Conservation (phyloP, 2,329 filamentous ascomycete genomes). For the Dothidotthia symphoricarpi region DNA sequence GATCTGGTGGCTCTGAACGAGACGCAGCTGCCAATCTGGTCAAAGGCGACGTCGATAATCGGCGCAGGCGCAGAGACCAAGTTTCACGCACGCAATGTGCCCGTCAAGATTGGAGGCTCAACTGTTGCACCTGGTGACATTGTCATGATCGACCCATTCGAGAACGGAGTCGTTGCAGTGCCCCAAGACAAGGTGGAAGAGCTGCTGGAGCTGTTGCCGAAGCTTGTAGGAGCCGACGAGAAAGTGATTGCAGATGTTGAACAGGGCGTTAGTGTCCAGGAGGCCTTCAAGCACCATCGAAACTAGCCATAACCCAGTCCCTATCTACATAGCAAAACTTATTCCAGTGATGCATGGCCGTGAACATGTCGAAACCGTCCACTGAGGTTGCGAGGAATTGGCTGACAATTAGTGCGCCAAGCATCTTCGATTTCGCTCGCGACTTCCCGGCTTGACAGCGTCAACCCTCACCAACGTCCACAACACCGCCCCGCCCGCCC, state of each 20-base stretch:
- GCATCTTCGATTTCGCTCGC: constrained; percentile 6
- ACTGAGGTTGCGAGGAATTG: constrained; percentile 21
- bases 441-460: constrained; percentile 22
- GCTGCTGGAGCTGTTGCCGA: constrained; percentile 58
- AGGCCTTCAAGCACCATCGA: constrained; percentile 62
- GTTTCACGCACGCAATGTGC: constrained; percentile 53
- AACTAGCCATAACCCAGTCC: constrained; percentile 8
- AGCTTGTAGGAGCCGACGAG: constrained; percentile 45
- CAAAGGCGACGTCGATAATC: constrained; percentile 57
- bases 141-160: constrained; percentile 66
- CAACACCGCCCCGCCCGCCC: constrained; percentile 18
- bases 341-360: background rate
- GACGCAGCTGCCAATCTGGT: constrained; percentile 60
- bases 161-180: constrained; percentile 66
- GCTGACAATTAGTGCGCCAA: constrained; percentile 20
- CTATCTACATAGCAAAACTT: background rate
- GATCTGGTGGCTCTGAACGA: constrained; percentile 62
- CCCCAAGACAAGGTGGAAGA: constrained; percentile 59
- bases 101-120: constrained; percentile 41
- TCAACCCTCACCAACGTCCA: constrained; percentile 19
- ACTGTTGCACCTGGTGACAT: constrained; percentile 57
- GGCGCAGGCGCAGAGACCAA: constrained; percentile 58
- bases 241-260: constrained; percentile 58
- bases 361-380: constrained; percentile 7
- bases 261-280: constrained; percentile 60